Base-by-base conservation (phyloP, 2,329 filamentous ascomycete species). In the Fusarium palustre region DNA sequence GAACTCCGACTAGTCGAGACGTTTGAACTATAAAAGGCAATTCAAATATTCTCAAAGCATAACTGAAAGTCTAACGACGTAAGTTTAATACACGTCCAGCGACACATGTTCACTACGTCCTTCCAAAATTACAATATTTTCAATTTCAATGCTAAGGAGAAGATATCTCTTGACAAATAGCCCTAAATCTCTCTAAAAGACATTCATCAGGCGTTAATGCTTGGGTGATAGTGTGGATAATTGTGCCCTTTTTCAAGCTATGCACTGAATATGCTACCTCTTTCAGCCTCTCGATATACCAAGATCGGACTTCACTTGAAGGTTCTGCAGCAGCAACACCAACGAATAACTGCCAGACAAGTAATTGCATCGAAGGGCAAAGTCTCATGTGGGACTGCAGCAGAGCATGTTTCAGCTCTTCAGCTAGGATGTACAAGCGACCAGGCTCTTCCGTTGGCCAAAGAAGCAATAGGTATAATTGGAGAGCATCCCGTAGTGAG, bases 331-430 rank as follows among this genome's bases (percentile, higher is more conserved):
- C 71, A 20, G 57, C 56, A 0, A 64, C 69, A 2, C 71, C 71
- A 8, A 74, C 53, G 9, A 74, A 74, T 9, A 71, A 50, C 12
- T 74, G 67, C 69, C 69, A 72, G 10, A 73, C 41, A 1, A 72
- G 41, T 2, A 72, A 28, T 9, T 71, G 55, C 13, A 64, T 53
- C 1, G 71, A 68, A 5, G 66, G 58, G 16, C 67, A 73, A 7
- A 72, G 57, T 15, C 69, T 65, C 6, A 66, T 43, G 7, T 59
- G 41, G 2, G 71, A 69, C 2, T 64, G 30, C 0, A 48, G 33
- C 3, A 74, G 6, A 5, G 33, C 24, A 18, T 12, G 12, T 11
- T 39, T 71, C 3, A 74, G 13, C 3, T 53, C 47, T 15, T 59
- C 55, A 7, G 67, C 71, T 1, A 54, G 41, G 1, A 33, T 8